Percentiles rank a stretch among this genome's conserved stretches.
Evolutionary conservation across 2,329 filamentous ascomycete genomes (phyloP).

Genomic region (Clarireedia paspali): DNA sequence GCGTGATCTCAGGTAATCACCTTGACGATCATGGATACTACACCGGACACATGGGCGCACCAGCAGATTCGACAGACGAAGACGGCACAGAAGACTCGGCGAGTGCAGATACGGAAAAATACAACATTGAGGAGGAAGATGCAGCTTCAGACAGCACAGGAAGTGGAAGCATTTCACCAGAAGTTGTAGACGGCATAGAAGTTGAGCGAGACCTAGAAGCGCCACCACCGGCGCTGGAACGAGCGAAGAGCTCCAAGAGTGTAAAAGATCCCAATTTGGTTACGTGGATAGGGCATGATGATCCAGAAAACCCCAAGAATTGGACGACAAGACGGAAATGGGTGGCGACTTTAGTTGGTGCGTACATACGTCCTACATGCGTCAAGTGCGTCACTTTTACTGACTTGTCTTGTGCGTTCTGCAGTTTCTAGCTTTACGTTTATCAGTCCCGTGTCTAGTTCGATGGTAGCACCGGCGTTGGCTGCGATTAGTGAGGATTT

Average conservation of each 20-base stretch:
- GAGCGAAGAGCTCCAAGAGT: slow-evolving; percentile 15
- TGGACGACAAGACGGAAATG: slow-evolving; percentile 34
- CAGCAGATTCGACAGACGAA: background rate
- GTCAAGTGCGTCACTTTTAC: background rate
- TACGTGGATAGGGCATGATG: slow-evolving; percentile 21
- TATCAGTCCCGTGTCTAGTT: slow-evolving; percentile 43
- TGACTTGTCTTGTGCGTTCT: background rate
- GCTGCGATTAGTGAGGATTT: slow-evolving; percentile 45
- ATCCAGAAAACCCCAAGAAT: slow-evolving; percentile 25
- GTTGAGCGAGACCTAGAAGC: slow-evolving; percentile 21
- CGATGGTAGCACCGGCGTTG: slow-evolving; percentile 47
- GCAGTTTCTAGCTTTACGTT: slow-evolving; percentile 41
- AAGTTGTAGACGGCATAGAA: slow-evolving; percentile 21
- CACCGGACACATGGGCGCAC: background rate
- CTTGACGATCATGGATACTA: slow-evolving; percentile 17
- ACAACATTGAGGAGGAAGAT: background rate
- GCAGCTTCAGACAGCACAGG: slow-evolving; percentile 4
- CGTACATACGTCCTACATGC: background rate
- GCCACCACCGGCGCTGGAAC: slow-evolving; percentile 13
- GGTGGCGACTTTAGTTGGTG: slow-evolving; percentile 38
- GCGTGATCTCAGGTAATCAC: slow-evolving; percentile 19
- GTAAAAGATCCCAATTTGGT: slow-evolving; percentile 23
- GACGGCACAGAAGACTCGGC: background rate
- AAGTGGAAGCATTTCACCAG: slow-evolving; percentile 13
- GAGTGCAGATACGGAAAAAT: background rate